phyloP scores from a whole-genome alignment of 2,329 filamentous ascomycete genomes.

The Herpotrichia juniperi region DNA sequence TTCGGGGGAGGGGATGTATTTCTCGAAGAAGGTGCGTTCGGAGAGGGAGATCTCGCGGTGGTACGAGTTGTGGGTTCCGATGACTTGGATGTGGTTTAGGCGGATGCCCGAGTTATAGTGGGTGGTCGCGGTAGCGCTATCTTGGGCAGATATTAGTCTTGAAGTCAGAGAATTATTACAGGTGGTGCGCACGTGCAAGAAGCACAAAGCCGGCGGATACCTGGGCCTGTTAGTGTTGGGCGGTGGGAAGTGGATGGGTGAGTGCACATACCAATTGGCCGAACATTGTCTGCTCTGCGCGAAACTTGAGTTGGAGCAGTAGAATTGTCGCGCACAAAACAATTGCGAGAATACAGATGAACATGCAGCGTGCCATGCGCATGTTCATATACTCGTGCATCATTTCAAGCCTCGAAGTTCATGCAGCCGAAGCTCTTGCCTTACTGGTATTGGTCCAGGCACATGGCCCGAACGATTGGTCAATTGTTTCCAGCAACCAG shows the following conservation, averaged over 20 bases:
- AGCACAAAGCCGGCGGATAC: slow-evolving; percentile 22
- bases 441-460: neutral
- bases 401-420: neutral
- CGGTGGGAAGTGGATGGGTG: neutral
- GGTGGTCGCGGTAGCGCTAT: slow-evolving; percentile 16
- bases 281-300: slow-evolving; percentile 15
- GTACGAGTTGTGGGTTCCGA: slow-evolving; percentile 61
- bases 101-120: slow-evolving; percentile 39
- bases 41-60: slow-evolving; percentile 53
- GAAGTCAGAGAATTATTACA: neutral
- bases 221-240: slow-evolving; percentile 13
- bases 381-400: neutral
- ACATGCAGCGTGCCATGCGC: neutral
- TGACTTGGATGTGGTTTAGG: slow-evolving; percentile 59
- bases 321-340: neutral
- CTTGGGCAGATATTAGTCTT: slow-evolving; percentile 14
- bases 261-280: slow-evolving; percentile 13
- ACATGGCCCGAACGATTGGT: slow-evolving; percentile 3
- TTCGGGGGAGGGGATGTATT: slow-evolving; percentile 43
- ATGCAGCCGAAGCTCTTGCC: neutral
- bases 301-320: neutral
- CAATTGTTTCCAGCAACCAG: neutral
- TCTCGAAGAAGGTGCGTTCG: slow-evolving; percentile 51
- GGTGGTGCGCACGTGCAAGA: slow-evolving; percentile 21
- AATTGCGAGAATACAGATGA: neutral